Conservation (phyloP, 148 eudicot species). For the Vaccinium vitisidaea region DNA sequence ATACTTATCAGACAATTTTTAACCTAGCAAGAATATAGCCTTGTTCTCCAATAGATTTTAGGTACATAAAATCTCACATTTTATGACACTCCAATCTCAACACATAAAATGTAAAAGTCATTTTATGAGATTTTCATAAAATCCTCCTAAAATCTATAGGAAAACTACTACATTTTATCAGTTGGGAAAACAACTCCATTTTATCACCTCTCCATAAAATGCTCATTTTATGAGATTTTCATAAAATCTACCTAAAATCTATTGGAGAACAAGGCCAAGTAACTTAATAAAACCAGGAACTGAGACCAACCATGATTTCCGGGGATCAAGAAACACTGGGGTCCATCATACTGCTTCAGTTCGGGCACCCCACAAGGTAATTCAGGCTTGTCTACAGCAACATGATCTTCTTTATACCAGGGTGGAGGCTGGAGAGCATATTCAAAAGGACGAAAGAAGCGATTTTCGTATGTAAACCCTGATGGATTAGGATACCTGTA, state of each 20-base stretch:
- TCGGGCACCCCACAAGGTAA: slow-evolving; percentile 68
- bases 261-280: too few relatives aligned
- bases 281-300: not conserved
- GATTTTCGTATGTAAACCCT: slow-evolving; percentile 71
- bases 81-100: too few relatives aligned
- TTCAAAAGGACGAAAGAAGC: slow-evolving; percentile 90
- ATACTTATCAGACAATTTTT: not conserved
- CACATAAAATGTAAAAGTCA: too few relatives aligned
- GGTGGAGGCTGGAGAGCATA: slow-evolving; percentile 90
- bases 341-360: slow-evolving; percentile 79
- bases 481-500: slow-evolving; percentile 96
- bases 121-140: too few relatives aligned
- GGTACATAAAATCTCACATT: too few relatives aligned
- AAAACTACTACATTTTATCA: too few relatives aligned
- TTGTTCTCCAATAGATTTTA: too few relatives aligned
- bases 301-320: slow-evolving; percentile 88
- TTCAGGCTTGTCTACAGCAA: slow-evolving; percentile 93
- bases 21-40: not conserved
- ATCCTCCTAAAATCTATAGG: too few relatives aligned
- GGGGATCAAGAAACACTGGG: slow-evolving; percentile 94
- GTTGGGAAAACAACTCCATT: too few relatives aligned
- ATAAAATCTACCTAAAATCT: too few relatives aligned
- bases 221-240: too few relatives aligned
- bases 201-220: too few relatives aligned
- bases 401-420: slow-evolving; percentile 85